These are phyloP conservation scores for Termitomyces sp. DNA, from an alignment of 1,284 basidiomycete species.

Conservation along the genomic window DNA sequence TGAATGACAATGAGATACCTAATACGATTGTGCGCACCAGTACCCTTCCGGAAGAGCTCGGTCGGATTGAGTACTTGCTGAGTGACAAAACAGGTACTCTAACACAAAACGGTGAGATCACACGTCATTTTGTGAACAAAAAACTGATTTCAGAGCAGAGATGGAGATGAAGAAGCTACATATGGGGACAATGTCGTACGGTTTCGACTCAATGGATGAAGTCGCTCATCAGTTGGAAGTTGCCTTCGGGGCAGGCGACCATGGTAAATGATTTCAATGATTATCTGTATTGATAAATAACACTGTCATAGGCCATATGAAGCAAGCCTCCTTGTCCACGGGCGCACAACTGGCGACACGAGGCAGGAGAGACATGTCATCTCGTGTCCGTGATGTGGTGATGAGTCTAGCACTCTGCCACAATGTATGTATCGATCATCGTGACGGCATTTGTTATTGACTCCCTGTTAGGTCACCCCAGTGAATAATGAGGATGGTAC, in stretches of 20 bases:
- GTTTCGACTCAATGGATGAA: slow-evolving; percentile 97
- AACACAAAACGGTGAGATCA: slow-evolving; percentile 86
- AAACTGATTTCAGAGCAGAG: not conserved
- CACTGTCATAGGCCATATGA: slow-evolving; percentile 33
- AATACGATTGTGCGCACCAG: slow-evolving; percentile 95
- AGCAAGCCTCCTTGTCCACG: slow-evolving; percentile 53
- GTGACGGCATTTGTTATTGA: not conserved
- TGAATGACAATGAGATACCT: slow-evolving; percentile 90
- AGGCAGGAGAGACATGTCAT: slow-evolving; percentile 92
- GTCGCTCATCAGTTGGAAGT: slow-evolving; percentile 83
- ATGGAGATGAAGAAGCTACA: slow-evolving; percentile 98
- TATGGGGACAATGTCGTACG: slow-evolving; percentile 91
- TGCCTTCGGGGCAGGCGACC: slow-evolving; percentile 68
- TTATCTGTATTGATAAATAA: slow-evolving; percentile 3
- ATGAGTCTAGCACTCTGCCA: slow-evolving; percentile 93
- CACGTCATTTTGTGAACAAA: slow-evolving; percentile 2
- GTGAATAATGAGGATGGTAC: slow-evolving; percentile 91
- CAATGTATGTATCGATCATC: slow-evolving; percentile 67
- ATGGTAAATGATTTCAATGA: slow-evolving; percentile 29
- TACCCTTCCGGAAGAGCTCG: slow-evolving; percentile 95
- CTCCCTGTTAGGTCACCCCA: slow-evolving; percentile 75
- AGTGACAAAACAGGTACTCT: slow-evolving; percentile 98
- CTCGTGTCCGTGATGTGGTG: slow-evolving; percentile 91
- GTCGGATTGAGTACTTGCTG: slow-evolving; percentile 91
- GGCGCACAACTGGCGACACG: slow-evolving; percentile 77